Evolutionary conservation across 192 early-diverging fungal genomes (phyloP).

Genomic region (Phycomyces blakesleeanus): DNA sequence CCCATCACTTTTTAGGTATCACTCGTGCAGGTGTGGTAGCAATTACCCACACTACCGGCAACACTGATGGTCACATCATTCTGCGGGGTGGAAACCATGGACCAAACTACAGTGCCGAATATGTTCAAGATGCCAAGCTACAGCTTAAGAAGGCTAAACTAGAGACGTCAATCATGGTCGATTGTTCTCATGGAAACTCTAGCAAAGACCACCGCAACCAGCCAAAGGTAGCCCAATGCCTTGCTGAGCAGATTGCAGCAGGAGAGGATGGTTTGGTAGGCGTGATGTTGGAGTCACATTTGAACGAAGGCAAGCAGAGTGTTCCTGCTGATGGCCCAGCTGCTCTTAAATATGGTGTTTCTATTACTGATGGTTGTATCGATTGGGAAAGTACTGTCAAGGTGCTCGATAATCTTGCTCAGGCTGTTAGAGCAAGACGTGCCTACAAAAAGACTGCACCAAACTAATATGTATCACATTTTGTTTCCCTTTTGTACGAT

Average conservation of each 20-base stretch:
- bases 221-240: constrained; percentile 60
- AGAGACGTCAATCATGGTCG: constrained; percentile 80
- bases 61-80: constrained; percentile 84
- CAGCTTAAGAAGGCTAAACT: constrained; percentile 60
- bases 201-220: constrained; percentile 88
- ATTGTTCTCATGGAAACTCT: constrained; percentile 93
- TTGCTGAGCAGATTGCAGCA: constrained; percentile 70
- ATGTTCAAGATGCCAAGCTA: constrained; percentile 34
- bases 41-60: constrained; percentile 86
- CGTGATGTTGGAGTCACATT: constrained; percentile 93
- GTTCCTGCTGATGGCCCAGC: constrained; percentile 62
- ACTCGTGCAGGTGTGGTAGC: constrained; percentile 89
- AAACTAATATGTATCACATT: too few species aligned
- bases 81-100: constrained; percentile 85
- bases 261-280: constrained; percentile 71
- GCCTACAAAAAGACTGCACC: neutral
- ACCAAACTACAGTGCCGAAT: constrained; percentile 75
- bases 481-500: neutral
- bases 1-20: constrained; percentile 91
- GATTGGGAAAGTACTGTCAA: constrained; percentile 77
- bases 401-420: constrained; percentile 71
- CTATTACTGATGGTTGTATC: constrained; percentile 94
- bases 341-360: constrained; percentile 80
- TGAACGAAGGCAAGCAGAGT: constrained; percentile 83
- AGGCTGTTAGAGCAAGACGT: constrained; percentile 67